Evolutionary conservation across 2,329 filamentous ascomycete genomes (phyloP), one percentile per base, ranked within the genome.

Genomic region (Aureobasidium sp.): DNA sequence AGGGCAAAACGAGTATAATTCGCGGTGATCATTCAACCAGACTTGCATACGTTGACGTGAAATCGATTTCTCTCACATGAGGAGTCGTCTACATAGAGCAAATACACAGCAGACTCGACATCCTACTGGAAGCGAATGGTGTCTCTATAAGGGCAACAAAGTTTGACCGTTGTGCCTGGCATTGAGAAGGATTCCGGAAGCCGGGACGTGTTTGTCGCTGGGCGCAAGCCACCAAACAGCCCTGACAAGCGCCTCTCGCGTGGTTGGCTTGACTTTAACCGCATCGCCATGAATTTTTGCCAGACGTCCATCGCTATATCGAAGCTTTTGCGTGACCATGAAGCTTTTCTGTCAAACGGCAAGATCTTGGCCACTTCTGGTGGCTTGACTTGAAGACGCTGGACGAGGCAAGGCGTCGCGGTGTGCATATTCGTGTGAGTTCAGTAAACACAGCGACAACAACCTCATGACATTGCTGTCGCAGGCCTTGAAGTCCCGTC

Each of bases 231-330:
- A 59, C 29, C 41, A 59, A 39, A 27, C 45, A 47, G 42, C 55
- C 41, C 31, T 59, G 55, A 48, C 22, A 56, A 56, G 44, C 55
- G 55, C 55, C 55, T 48, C 44, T 12, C 55, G 55, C 55, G 29
- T 47, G 34, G 31, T 48, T 47, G 55, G 55, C 55, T 57, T 57
- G 53, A 44, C 39, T 57, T 57, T 57, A 57, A 45, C 53, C 53
- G 53, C 29, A 14, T 57, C 8, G 14, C 15, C 7, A 11, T 34
- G 15, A 34, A 6, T 8, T 25, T 37, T 53, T 31, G 37, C 27
- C n/a, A 45, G 41, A 57, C 27, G 39, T 57, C 53, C 11, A n/a
- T 34, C 14, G 27, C 39, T 27, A 15, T 9, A 29, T 34, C 17
- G 25, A 55, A 25, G 41, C 20, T 25, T 22, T 44, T 25, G 41